Conservation (phyloP, 352 stramenopile genomes). For the Peronospora tabacina region DNA sequence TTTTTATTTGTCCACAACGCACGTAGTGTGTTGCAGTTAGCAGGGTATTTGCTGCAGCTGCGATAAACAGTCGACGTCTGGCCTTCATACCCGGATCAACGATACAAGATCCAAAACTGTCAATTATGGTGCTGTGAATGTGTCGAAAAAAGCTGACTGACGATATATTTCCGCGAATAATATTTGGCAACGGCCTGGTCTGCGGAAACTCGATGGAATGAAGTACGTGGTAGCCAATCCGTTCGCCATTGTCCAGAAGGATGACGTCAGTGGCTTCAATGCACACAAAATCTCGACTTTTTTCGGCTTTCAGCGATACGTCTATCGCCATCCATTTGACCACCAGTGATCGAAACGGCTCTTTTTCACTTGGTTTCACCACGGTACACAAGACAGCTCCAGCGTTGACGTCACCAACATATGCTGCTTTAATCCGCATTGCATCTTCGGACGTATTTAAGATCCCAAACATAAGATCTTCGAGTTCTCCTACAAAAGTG, state of each 20-base stretch:
- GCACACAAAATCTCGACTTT: constrained; percentile 20
- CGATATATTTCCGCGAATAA: constrained; percentile 15
- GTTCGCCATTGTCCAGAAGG: constrained; percentile 15
- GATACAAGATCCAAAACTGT: constrained; percentile 14
- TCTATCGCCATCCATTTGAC: constrained; percentile 21
- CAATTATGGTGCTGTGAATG: constrained; percentile 22
- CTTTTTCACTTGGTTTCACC: constrained; percentile 14
- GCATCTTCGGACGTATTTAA: constrained; percentile 11
- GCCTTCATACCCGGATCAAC: constrained; percentile 12
- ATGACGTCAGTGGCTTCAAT: constrained; percentile 21
- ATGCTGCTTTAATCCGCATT: constrained; percentile 17
- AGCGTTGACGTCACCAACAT: constrained; percentile 7
- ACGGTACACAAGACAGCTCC: constrained; percentile 11
- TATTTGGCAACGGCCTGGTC: constrained; percentile 11
- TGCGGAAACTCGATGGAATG: constrained; percentile 23
- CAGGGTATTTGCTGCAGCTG: constrained; percentile 7
- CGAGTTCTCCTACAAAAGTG: constrained; percentile 9
- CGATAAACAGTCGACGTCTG: constrained; percentile 6
- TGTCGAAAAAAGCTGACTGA: constrained; percentile 16
- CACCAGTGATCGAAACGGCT: constrained; percentile 14
- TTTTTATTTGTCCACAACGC: constrained; percentile 15
- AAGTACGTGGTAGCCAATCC: constrained; percentile 20
- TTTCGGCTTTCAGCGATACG: background rate
- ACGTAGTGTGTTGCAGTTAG: constrained; percentile 13
- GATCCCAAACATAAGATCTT: constrained; percentile 20